A percentile compares a stretch with the other conserved stretches of the same genome.
phyloP scores from a whole-genome alignment of 495 filamentous ascomycete species.

The Trichoderma gamsii region DNA sequence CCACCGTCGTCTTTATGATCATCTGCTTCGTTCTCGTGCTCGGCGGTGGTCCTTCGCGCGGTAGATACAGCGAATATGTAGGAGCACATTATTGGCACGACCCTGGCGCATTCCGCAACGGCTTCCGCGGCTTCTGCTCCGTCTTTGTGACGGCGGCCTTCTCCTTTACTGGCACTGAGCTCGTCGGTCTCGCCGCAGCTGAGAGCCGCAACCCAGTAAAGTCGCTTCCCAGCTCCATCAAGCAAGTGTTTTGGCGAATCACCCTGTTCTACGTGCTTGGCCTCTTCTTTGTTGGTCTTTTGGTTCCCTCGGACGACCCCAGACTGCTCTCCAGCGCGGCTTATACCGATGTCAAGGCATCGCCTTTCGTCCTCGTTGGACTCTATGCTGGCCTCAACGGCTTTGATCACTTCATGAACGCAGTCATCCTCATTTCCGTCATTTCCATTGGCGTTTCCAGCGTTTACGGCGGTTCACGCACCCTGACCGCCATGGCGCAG shows the following conservation, averaged over 20 bases:
- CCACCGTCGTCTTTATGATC: slow-evolving; percentile 64
- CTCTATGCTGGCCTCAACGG: slow-evolving; percentile 56
- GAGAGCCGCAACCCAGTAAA: slow-evolving; percentile 72
- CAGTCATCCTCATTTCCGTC: slow-evolving; percentile 57
- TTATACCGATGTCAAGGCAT: slow-evolving; percentile 37
- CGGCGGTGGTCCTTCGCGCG: slow-evolving; percentile 53
- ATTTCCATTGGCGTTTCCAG: slow-evolving; percentile 57
- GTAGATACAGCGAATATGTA: slow-evolving; percentile 44
- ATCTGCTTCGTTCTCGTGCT: slow-evolving; percentile 61
- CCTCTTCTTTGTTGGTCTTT: slow-evolving; percentile 54
- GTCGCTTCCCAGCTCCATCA: slow-evolving; percentile 70
- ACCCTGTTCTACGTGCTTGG: slow-evolving; percentile 71
- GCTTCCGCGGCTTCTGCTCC: slow-evolving; percentile 62
- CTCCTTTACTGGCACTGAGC: slow-evolving; percentile 62
- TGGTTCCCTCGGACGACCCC: slow-evolving; percentile 36
- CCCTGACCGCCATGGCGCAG: slow-evolving; percentile 54
- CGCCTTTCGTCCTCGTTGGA: slow-evolving; percentile 66
- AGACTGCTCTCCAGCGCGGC: slow-evolving; percentile 36
- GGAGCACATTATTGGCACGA: slow-evolving; percentile 51
- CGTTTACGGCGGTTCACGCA: slow-evolving; percentile 57
- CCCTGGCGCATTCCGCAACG: slow-evolving; percentile 59
- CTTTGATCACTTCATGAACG: slow-evolving; percentile 65
- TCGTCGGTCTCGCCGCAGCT: slow-evolving; percentile 68
- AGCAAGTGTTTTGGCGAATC: slow-evolving; percentile 81
- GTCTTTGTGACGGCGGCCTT: slow-evolving; percentile 65